Evolutionary conservation across 2,329 filamentous ascomycete genomes (phyloP), one percentile per base, ranked within the genome.

Genomic region (Amylocarpus encephaloides): DNA sequence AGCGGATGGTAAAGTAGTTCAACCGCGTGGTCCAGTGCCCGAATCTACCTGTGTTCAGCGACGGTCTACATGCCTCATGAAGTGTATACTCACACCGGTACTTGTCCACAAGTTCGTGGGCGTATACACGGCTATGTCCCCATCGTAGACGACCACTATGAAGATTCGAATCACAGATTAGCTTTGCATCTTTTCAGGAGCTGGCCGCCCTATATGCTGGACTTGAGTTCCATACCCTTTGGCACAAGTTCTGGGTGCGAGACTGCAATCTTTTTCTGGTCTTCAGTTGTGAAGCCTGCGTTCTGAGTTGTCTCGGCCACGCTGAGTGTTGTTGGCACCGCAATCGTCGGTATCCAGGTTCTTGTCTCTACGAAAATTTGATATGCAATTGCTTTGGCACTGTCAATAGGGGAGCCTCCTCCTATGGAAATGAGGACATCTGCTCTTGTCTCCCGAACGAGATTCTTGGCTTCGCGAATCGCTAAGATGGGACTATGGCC

Each of bases 401-500:
- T 68, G 54, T 80, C 77, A 51, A 80, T 80, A 1, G 77, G 76
- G 13, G 67, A 71, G 29, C 77, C 77, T 13, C 77, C 77, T 5
- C 77, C 77, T 15, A 80, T 71, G 39, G 67, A 71, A 51, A 81
- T 75, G 40, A 80, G 70, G 0, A 76, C 79, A 59, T 80, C 77
- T 46, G 79, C 73, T 32, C 57, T 65, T 1, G 58, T 42, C 53
- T 78, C 73, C 13, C 69, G 64, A 6, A 79, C 73, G 1, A 71
- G 56, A 11, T 71, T 63, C 1, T 73, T 76, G 1, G 76, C 76
- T 57, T 76, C 68, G 57, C 78, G 75, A 1, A 80, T 67, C 40
- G 78, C 66, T 3, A 72, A 72, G n/a, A 79, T 67, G 1, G 77
- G 77, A 35, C 51, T 54, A 26, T 34, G 2, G 2, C 18, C 16